These are phyloP conservation scores for Actinomortierella ambigua DNA, from an alignment of 371 early-diverging fungal species.

Conservation along the genomic window DNA sequence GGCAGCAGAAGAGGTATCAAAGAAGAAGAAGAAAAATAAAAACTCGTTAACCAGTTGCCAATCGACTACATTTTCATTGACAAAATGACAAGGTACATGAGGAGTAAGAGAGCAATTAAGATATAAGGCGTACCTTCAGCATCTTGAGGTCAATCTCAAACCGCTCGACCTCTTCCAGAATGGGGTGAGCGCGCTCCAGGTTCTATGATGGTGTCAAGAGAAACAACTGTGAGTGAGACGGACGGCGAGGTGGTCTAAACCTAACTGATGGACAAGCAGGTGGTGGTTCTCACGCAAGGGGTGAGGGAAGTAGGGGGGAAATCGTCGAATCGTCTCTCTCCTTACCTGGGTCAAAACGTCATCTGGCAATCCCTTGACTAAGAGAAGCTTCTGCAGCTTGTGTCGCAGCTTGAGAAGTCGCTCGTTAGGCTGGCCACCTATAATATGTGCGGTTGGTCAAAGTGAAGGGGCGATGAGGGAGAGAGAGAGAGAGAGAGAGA, in stretches of 20 bases:
- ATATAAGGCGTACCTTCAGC: slow-evolving; percentile 43
- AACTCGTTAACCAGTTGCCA: background rate
- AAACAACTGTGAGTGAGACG: background rate
- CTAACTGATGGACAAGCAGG: background rate
- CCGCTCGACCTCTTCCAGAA: slow-evolving; percentile 42
- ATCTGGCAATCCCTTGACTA: slow-evolving; percentile 37
- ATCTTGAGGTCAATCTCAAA: slow-evolving; percentile 43
- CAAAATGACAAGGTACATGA: background rate
- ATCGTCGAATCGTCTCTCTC: background rate
- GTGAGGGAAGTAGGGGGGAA: background rate
- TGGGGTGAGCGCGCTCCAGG: slow-evolving; percentile 36
- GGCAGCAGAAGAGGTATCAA: background rate
- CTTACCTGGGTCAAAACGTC: slow-evolving; percentile 42
- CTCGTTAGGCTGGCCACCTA: slow-evolving; percentile 43
- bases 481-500: no score
- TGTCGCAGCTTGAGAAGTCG: slow-evolving; percentile 44
- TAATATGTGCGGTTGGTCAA: background rate
- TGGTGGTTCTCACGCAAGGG: background rate
- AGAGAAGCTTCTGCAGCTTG: slow-evolving; percentile 39
- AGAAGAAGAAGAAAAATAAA: background rate
- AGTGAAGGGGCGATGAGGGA: background rate
- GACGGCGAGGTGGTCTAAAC: background rate
- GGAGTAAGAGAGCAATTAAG: no score
- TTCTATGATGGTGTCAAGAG: slow-evolving; percentile 16
- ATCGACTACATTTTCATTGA: no score